Base-by-base conservation (phyloP, 768 basidiomycete genomes). In the Epithele typhae region DNA sequence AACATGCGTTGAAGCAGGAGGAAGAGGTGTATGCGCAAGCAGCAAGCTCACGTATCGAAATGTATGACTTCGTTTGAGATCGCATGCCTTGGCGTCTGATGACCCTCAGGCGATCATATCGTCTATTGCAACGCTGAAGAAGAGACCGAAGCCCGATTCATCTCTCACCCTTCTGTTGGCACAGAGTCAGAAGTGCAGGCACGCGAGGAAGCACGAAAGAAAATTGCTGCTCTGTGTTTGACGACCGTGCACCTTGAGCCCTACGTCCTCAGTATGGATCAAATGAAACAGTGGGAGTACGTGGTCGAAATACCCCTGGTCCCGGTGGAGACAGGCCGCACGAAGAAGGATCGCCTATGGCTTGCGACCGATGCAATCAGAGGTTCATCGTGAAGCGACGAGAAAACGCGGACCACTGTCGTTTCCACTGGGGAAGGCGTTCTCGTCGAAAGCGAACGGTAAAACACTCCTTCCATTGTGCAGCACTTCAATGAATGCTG, bases 1-100 rank as follows among this genome's bases (percentile, higher is more conserved):
- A 90, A 43, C 87, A 95, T 66, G 82, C 92, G 3, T 73, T 92
- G 9, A 76, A 69, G 40, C 91, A 95, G 58, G 92, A 95, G 59
- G 77, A 79, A 25, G 84, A 91, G 49, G 74, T 92, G 0, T 92
- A 92, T 65, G 72, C 70, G 81, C 79, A 51, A 79, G 86, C 0
- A 84, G 73, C 43, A 91, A 88, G 64, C 62, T 78, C 38, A 90
- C 90, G 0, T 95, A 95, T 64, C 85, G 90, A 40, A 86, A 87
- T 68, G 89, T 88, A 59, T 52, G 79, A 58, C 9, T 38, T 43
- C 9, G 30, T 37, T 25, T 38, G 24, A 39, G 30, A 45, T 22
- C 43, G 34, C 43, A 49, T 32, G 35, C 24, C 18, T 34, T 11
- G 22, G 7, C 14, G 43, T 51, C 14, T 47, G 34, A 38, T 36